Conservation (phyloP, 495 filamentous ascomycete species). For the Opeltia flavorubescens region DNA sequence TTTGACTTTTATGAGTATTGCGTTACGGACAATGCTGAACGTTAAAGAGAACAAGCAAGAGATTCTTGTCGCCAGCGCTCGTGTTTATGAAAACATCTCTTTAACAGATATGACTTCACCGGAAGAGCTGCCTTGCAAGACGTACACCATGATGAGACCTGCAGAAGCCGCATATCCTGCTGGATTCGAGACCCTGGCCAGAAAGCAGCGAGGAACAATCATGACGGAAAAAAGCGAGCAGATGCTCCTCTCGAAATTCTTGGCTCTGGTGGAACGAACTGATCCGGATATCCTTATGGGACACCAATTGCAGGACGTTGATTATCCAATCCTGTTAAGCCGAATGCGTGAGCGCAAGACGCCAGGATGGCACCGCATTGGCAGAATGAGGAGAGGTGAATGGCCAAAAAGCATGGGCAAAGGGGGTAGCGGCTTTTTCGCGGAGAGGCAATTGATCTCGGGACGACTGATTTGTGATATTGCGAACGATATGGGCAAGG, state of each 20-base stretch:
- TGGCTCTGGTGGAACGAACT: slow-evolving; percentile 71
- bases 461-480: slow-evolving; percentile 88
- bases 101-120: slow-evolving; percentile 77
- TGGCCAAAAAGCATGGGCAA: slow-evolving; percentile 87
- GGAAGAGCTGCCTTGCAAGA: slow-evolving; percentile 75
- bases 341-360: slow-evolving; percentile 82
- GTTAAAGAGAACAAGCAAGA: slow-evolving; percentile 93
- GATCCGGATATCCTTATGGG: slow-evolving; percentile 93
- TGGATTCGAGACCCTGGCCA: slow-evolving; percentile 65
- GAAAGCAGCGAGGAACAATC: slow-evolving; percentile 57
- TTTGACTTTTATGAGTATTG: slow-evolving; percentile 85
- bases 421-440: slow-evolving; percentile 75
- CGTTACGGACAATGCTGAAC: slow-evolving; percentile 77
- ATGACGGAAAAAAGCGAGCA: slow-evolving; percentile 70
- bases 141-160: slow-evolving; percentile 84
- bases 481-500: slow-evolving; percentile 89
- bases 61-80: slow-evolving; percentile 75
- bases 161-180: slow-evolving; percentile 58
- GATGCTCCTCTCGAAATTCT: slow-evolving; percentile 70
- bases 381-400: slow-evolving; percentile 62
- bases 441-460: slow-evolving; percentile 76
- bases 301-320: slow-evolving; percentile 93
- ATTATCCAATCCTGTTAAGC: slow-evolving; percentile 80
- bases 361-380: slow-evolving; percentile 83
- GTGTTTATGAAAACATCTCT: slow-evolving; percentile 82